phyloP scores from a whole-genome alignment of 2,329 filamentous ascomycete genomes.

The Cladophialophora carrionii region DNA sequence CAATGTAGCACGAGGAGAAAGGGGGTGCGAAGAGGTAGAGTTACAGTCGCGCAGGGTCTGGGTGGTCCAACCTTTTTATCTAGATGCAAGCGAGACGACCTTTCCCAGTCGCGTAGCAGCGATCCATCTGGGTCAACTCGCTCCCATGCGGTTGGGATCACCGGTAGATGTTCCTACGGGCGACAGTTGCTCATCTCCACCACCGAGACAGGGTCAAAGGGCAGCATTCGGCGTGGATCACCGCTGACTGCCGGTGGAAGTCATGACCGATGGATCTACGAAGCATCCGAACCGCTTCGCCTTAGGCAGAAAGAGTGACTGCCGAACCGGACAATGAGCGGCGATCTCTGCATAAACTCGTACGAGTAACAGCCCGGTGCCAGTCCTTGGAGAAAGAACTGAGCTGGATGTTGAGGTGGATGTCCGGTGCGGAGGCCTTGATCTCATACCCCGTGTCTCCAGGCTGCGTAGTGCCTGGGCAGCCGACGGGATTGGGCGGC shows the following conservation, averaged over 20 bases:
- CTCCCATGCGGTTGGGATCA: background rate
- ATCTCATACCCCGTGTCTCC: slow-evolving; percentile 17
- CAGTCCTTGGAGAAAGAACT: background rate
- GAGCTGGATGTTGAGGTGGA: background rate
- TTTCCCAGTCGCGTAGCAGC: slow-evolving; percentile 1
- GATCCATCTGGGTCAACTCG: slow-evolving; percentile 5
- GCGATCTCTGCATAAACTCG: slow-evolving; percentile 15
- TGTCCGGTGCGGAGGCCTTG: background rate
- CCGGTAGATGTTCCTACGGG: background rate
- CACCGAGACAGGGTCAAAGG: background rate
- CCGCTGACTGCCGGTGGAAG: background rate
- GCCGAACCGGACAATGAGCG: slow-evolving; percentile 20
- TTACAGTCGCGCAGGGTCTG: background rate
- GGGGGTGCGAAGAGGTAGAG: slow-evolving; percentile 1
- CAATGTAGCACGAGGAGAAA: background rate
- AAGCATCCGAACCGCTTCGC: background rate
- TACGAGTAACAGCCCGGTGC: background rate
- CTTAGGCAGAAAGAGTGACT: slow-evolving; percentile 9
- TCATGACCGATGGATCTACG: slow-evolving; percentile 7
- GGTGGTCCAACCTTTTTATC: background rate
- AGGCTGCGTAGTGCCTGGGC: background rate
- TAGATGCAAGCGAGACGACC: background rate
- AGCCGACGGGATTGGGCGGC: background rate
- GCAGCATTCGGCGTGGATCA: background rate
- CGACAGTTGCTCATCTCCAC: background rate